Conservation (phyloP, 495 filamentous ascomycete species). For the Cercophora newfieldiana region DNA sequence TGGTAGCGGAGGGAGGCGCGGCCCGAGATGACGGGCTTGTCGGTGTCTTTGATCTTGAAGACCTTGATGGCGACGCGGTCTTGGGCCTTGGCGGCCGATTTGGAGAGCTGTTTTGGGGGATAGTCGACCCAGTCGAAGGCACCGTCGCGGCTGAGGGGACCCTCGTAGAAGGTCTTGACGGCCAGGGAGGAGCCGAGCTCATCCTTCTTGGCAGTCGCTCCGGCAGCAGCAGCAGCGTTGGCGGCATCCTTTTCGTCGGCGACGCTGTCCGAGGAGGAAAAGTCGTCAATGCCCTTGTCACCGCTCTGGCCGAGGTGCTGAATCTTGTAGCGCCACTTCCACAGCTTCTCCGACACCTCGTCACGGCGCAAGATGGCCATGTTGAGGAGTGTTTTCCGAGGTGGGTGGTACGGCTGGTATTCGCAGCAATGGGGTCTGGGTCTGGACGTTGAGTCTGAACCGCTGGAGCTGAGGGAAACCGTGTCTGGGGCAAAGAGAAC, state of each 20-base stretch:
- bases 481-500: background rate
- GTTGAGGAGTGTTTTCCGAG: background rate
- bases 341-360: constrained; percentile 26
- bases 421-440: background rate
- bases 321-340: constrained; percentile 34
- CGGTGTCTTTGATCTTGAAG: constrained; percentile 41
- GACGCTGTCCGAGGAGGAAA: constrained; percentile 19
- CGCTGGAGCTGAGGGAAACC: background rate
- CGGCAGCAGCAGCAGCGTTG: background rate
- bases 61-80: constrained; percentile 42
- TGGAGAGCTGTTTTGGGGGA: constrained; percentile 39
- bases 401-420: background rate
- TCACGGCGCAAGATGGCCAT: constrained; percentile 11
- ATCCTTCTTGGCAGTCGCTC: constrained; percentile 18
- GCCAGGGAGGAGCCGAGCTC: constrained; percentile 22
- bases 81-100: constrained; percentile 35
- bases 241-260: background rate
- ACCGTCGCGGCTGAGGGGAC: constrained; percentile 25
- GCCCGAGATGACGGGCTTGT: constrained; percentile 37
- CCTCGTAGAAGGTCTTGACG: constrained; percentile 36
- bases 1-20: constrained; percentile 34
- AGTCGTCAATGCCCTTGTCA: constrained; percentile 31
- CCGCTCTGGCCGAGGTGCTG: constrained; percentile 21
- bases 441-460: background rate
- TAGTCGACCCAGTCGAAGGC: constrained; percentile 41